Percentiles rank a stretch among this genome's conserved stretches.
phyloP scores from a whole-genome alignment of 2,329 filamentous ascomycete genomes.

The Hypoxylon sp. region DNA sequence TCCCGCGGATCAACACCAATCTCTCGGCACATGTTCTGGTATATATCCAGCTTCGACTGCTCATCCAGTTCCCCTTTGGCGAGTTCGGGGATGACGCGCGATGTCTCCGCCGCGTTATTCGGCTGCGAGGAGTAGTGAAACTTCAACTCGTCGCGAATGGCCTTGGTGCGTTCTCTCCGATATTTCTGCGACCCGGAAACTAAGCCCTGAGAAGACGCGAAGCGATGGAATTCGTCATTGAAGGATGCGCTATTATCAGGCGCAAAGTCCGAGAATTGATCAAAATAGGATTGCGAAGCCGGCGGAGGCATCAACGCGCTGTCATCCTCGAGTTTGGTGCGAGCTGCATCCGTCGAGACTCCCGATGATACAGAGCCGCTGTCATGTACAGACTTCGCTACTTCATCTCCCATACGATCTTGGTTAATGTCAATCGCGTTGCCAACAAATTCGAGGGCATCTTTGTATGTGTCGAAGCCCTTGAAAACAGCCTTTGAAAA shows the following conservation, averaged over 20 bases:
- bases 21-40: conserved; percentile 42
- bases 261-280: conserved; percentile 42
- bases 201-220: conserved; percentile 47
- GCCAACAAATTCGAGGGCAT: conserved; percentile 22
- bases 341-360: not conserved
- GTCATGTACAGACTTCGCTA: not conserved
- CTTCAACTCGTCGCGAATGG: conserved; percentile 39
- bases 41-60: conserved; percentile 26
- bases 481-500: conserved; percentile 28
- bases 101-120: not conserved
- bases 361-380: not conserved
- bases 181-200: conserved; percentile 28
- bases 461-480: conserved; percentile 24
- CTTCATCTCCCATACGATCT: not conserved
- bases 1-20: conserved; percentile 34
- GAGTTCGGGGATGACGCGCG: conserved; percentile 18
- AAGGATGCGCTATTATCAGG: conserved; percentile 43
- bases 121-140: conserved; percentile 37
- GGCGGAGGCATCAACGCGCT: conserved; percentile 30
- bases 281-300: conserved; percentile 47
- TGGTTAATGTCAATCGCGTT: not conserved
- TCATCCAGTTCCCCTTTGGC: not conserved
- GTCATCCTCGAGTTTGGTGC: conserved; percentile 9
- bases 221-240: conserved; percentile 47
- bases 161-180: conserved; percentile 34